Conservation (phyloP, 495 filamentous ascomycete species). For the Rhypophila decipiens region DNA sequence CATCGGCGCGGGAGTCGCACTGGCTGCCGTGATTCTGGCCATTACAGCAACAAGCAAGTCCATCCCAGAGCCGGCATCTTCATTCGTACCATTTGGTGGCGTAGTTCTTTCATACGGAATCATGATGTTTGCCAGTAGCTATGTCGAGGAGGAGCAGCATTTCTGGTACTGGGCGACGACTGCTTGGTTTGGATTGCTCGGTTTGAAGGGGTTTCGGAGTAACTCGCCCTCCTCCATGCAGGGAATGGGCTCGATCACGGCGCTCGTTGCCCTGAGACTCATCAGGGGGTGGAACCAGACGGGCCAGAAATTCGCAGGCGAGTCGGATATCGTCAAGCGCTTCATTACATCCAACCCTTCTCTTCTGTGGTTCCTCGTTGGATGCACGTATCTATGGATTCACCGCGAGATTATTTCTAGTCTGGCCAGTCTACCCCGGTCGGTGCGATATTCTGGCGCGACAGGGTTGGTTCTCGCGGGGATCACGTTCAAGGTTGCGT, state of each 20-base stretch:
- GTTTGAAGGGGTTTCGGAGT: conserved; percentile 41
- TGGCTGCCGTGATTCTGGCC: conserved; percentile 17
- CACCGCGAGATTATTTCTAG: conserved; percentile 27
- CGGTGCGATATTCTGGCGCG: conserved; percentile 15
- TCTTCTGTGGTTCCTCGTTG: conserved; percentile 70
- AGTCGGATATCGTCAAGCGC: conserved; percentile 70
- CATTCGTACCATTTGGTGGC: conserved; percentile 21
- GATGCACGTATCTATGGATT: conserved; percentile 55
- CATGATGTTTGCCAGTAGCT: conserved; percentile 98
- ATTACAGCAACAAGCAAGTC: conserved; percentile 11
- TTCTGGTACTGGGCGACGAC: conserved; percentile 94
- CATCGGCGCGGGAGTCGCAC: conserved; percentile 24
- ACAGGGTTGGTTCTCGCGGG: conserved; percentile 48
- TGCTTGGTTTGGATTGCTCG: conserved; percentile 65
- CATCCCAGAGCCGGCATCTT: background rate
- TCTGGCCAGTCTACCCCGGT: conserved; percentile 26
- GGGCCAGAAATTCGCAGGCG: conserved; percentile 87
- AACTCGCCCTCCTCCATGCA: conserved; percentile 4
- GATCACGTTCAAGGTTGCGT: conserved; percentile 77
- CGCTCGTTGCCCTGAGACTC: conserved; percentile 53
- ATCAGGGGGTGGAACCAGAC: conserved; percentile 89
- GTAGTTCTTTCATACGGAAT: conserved; percentile 57
- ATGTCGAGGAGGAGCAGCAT: conserved; percentile 95
- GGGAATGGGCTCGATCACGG: conserved; percentile 10
- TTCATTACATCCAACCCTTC: conserved; percentile 56